Evolutionary conservation across 768 basidiomycete species (phyloP), one percentile per base, ranked within the genome.

Genomic region (Podaxis sp.): DNA sequence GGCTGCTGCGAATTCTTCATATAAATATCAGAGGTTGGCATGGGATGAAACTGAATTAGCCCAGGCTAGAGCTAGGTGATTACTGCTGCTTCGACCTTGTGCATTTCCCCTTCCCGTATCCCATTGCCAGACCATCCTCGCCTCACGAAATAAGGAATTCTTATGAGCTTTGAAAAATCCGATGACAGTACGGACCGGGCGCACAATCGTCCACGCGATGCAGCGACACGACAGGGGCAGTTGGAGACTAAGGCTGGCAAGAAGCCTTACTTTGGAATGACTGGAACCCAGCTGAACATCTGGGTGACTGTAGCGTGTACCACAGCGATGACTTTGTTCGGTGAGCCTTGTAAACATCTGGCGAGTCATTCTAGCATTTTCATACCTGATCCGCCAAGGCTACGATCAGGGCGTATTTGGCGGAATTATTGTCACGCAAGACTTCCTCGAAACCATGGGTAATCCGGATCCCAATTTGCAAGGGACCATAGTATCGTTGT

Each of bases 401-500:
- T 81, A 82, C 66, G 79, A 82, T 66, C 81, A 81, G 58, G 81
- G 79, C n/a, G 79, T 82, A 18, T 82, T 80, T 62, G 81, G 81
- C 23, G 79, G 79, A 0, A 80, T 80, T 57, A 81, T 82, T 55
- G 77, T 82, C 54, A 81, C 81, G 5, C 72, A 72, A 25, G 69
- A 75, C 63, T 81, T 82, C 64, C 65, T 81, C 59, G 63, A 78
- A 11, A 77, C 74, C 7, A 80, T 81, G 79, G 79, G 79, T 2
- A 75, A 80, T 66, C 80, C 79, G 10, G 67, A 75, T 60, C 71
- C 79, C 1, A 71, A 70, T 52, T 68, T 82, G 27, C 79, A 81
- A 59, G 80, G 79, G 5, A 77, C 79, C 3, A 81, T 82, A 56
- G 79, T 82, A 13, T 79, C 79, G 10, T 55, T 82, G n/a, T 80